Percentiles rank a stretch among this genome's conserved stretches.
Evolutionary conservation across 83 land plant genomes (phyloP).

Genomic region (Picea mariana): DNA sequence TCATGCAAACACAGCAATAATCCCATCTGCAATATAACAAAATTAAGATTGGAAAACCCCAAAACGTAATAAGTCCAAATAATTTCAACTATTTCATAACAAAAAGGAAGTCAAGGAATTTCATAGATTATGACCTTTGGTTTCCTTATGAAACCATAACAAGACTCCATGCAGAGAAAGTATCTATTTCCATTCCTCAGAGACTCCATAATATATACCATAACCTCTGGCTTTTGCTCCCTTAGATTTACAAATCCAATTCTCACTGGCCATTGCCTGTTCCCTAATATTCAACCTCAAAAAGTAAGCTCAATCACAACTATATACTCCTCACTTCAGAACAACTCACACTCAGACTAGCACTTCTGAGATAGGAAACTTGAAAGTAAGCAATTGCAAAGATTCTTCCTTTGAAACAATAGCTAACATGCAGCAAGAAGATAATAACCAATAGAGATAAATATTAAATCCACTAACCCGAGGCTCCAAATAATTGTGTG

Average conservation of each 20-base stretch:
- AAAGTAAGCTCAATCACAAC: constrained; percentile 20
- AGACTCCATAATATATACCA: constrained; percentile 35
- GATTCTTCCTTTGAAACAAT: neutral
- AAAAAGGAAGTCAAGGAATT: neutral
- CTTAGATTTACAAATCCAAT: constrained; percentile 52
- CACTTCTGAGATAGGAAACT: neutral
- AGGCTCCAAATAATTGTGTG: constrained; percentile 26
- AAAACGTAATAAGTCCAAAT: neutral
- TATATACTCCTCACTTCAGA: constrained; percentile 15
- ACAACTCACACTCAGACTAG: neutral
- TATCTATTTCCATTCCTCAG: constrained; percentile 28
- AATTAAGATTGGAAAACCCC: constrained; percentile 2
- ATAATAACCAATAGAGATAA: neutral
- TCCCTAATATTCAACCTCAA: constrained; percentile 35
- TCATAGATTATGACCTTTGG: constrained; percentile 26
- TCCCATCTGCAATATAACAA: constrained; percentile 22
- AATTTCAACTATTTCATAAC: neutral
- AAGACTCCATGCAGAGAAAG: constrained; percentile 46
- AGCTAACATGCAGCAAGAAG: neutral
- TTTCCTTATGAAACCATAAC: constrained; percentile 26
- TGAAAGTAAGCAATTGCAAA: neutral
- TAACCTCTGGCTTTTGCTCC: constrained; percentile 26
- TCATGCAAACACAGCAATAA: constrained; percentile 51
- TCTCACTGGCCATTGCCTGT: constrained; percentile 52
- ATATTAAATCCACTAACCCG: constrained; percentile 24